These are phyloP conservation scores for Zygotorulaspora danielsina DNA, from an alignment of 805 yeast species.

Conservation along the genomic window DNA sequence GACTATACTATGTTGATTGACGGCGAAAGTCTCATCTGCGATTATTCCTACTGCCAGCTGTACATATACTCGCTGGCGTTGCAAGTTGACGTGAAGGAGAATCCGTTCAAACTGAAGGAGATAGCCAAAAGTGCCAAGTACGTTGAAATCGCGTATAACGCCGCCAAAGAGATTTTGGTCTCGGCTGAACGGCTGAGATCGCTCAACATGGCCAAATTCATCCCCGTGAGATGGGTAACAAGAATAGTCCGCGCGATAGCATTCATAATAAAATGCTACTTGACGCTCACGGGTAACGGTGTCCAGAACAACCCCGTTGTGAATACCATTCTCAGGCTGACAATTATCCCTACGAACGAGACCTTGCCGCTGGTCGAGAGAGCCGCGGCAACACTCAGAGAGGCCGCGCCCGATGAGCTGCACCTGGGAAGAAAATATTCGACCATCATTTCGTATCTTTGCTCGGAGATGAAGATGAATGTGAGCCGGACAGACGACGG, in stretches of 20 bases:
- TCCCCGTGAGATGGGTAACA: conserved; percentile 92
- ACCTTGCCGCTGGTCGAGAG: conserved; percentile 61
- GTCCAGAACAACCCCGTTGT: conserved; percentile 35
- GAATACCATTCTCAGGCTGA: conserved; percentile 51
- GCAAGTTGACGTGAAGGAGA: conserved; percentile 40
- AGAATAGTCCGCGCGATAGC: conserved; percentile 85
- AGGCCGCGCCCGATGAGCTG: conserved; percentile 84
- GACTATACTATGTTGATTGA: conserved; percentile 44
- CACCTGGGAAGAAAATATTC: conserved; percentile 80
- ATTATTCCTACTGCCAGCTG: conserved; percentile 76
- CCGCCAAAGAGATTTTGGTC: conserved; percentile 75
- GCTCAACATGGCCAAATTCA: conserved; percentile 58
- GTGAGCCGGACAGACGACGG: conserved; percentile 13
- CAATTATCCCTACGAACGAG: conserved; percentile 67
- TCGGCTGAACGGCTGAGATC: conserved; percentile 68
- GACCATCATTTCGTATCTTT: conserved; percentile 68
- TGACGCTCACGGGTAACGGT: conserved; percentile 48
- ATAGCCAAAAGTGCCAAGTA: conserved; percentile 68
- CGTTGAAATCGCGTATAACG: conserved; percentile 73
- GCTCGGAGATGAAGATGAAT: conserved; percentile 64
- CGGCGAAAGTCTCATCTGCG: conserved; percentile 70
- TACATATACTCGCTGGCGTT: conserved; percentile 83
- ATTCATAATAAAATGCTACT: conserved; percentile 79
- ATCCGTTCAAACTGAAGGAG: conserved; percentile 56
- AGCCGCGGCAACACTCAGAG: conserved; percentile 69